Conservation (phyloP, 2,329 filamentous ascomycete genomes). For the Lizonia empirigonia region DNA sequence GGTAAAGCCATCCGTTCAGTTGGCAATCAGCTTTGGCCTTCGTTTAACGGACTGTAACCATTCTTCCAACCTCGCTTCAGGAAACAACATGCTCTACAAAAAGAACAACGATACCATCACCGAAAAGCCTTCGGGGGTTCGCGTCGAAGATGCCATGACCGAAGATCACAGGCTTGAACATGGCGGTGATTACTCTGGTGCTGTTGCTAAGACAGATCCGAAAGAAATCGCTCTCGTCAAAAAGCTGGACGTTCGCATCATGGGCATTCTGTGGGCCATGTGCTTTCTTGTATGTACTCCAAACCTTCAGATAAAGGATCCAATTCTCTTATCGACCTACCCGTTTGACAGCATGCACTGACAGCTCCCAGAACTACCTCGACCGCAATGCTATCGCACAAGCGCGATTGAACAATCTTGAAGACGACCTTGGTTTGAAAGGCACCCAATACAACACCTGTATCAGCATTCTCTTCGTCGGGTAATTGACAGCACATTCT, state of each 20-base stretch:
- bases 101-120: background rate
- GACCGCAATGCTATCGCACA: constrained; percentile 70
- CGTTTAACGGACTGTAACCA: background rate
- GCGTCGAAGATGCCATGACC: background rate
- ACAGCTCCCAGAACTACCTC: constrained; percentile 29
- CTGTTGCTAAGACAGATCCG: constrained; percentile 31
- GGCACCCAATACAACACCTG: constrained; percentile 47
- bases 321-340: too few relatives aligned
- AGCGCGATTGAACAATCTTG: constrained; percentile 65
- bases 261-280: constrained; percentile 42
- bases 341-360: too few relatives aligned
- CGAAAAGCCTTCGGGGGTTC: background rate
- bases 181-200: constrained; percentile 29
- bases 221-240: constrained; percentile 34
- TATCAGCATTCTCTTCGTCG: constrained; percentile 40
- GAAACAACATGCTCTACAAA: background rate
- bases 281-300: constrained; percentile 44
- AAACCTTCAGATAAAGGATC: too few relatives aligned
- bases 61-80: background rate
- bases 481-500: background rate
- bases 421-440: constrained; percentile 54
- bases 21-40: background rate
- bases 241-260: constrained; percentile 35
- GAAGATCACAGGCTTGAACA: constrained; percentile 4
- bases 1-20: background rate